Conservation (phyloP, 176 grass and related monocot species). For the Zoysia pacifica region DNA sequence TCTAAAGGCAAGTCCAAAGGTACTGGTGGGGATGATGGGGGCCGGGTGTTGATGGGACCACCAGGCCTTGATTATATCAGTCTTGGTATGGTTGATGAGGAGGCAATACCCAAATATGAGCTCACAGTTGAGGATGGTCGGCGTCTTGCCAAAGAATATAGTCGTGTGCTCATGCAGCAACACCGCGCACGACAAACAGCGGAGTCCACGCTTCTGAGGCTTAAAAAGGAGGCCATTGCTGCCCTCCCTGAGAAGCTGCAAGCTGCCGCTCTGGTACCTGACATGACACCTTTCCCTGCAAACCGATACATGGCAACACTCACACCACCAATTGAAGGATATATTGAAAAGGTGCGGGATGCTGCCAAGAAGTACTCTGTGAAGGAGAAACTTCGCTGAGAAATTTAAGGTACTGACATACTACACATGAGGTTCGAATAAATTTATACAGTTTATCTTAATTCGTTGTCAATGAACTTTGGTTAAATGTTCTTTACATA, state of each 20-base stretch:
- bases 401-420: constrained; percentile 18
- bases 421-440: constrained; percentile 6
- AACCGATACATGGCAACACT: constrained; percentile 86
- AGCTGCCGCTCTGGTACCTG: constrained; percentile 68
- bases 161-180: constrained; percentile 72
- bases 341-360: constrained; percentile 66
- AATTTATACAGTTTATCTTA: not conserved
- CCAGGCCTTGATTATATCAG: constrained; percentile 76
- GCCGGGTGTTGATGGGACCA: constrained; percentile 59
- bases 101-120: constrained; percentile 74
- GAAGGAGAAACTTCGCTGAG: constrained; percentile 76
- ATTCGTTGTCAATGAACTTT: not conserved
- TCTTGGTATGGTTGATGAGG: constrained; percentile 83
- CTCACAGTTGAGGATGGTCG: constrained; percentile 78
- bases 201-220: constrained; percentile 55
- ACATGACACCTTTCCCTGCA: constrained; percentile 74
- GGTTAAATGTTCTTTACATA: not conserved
- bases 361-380: constrained; percentile 60
- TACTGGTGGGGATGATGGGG: constrained; percentile 38
- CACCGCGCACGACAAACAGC: constrained; percentile 75
- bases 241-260: constrained; percentile 75
- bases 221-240: constrained; percentile 80
- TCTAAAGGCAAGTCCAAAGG: constrained; percentile 54
- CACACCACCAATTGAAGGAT: constrained; percentile 91
- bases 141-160: constrained; percentile 77